These are phyloP conservation scores for Globisporangium abappressorium DNA, from an alignment of 352 stramenopile species.

Conservation along the genomic window DNA sequence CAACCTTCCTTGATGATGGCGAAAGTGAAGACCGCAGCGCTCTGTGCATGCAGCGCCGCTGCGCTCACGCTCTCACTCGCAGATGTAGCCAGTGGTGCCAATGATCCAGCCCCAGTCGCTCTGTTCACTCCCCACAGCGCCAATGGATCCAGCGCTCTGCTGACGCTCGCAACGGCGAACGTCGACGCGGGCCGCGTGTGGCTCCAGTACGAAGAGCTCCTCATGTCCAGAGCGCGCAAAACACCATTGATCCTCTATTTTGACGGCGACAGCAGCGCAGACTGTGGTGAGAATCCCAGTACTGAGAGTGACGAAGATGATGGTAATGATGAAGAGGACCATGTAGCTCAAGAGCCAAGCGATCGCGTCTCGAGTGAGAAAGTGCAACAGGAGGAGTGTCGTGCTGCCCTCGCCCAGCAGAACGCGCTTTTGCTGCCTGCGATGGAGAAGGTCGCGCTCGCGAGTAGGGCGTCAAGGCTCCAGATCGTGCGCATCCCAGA, in stretches of 20 bases:
- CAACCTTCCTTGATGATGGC: no score
- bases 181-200: slow-evolving; percentile 1
- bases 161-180: background rate
- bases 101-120: background rate
- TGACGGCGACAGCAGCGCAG: background rate
- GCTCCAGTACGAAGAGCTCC: slow-evolving; percentile 11
- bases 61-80: background rate
- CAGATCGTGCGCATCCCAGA: slow-evolving; percentile 27
- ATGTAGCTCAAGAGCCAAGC: background rate
- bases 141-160: background rate
- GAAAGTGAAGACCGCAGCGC: background rate
- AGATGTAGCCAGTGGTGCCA: background rate
- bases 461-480: background rate
- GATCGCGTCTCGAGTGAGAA: background rate
- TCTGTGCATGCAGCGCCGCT: background rate
- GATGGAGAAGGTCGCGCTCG: background rate
- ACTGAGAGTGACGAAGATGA: background rate
- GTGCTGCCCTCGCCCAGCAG: background rate
- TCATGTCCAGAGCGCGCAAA: slow-evolving; percentile 3
- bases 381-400: background rate
- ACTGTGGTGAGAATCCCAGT: background rate
- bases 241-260: slow-evolving; percentile 10
- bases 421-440: slow-evolving; percentile 1
- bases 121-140: background rate
- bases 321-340: background rate